Base-by-base conservation (phyloP, 192 early-diverging fungal species). In the Coemansia reversa region DNA sequence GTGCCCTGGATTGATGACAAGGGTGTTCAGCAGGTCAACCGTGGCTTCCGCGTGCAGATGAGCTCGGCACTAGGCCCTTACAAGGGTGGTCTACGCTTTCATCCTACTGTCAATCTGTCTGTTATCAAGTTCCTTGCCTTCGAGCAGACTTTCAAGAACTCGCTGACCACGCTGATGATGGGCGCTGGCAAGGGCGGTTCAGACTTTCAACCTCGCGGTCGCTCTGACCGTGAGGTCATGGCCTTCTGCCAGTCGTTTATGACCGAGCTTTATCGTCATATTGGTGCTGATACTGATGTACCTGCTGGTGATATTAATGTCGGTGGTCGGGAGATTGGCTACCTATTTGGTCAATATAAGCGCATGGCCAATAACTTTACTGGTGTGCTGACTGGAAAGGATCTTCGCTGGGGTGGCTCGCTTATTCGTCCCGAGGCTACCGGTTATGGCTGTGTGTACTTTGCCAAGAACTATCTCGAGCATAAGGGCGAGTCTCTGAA, bases 71-170 rank as follows among this genome's bases (percentile, higher is more conserved):
- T 83, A n/a, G 83, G 83, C 58, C 83, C 83, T 20, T 84, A 84
- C 83, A 84, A 84, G 76, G 81, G 83, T 57, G 83, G 83, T 57
- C 70, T 84, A 29, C 79, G 81, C 69, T 84, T 84, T 76, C 83
- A 84, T 59, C 83, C 81, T 11, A 73, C 83, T 5, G 83, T 84
- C 73, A 84, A 82, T 63, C 74, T 84, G 42, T 83, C 83, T 7
- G 74, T 84, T 24, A 72, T 84, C 64, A 83, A 83, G 72, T 84
- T 84, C 72, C 73, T 84, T 49, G 83, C 76, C 57, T 84, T 82
- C 56, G 83, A 84, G 70, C 83, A 84, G 73, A 82, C 74, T 47
- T 84, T 84, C 75, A 84, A 84, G 76, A 84, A 83, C 76, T 76
- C 82, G 60, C 81, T 84, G 45, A 83, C 81, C 39, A 79, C 72